A percentile compares a stretch with the other conserved stretches of the same genome.
Conservation (phyloP, 805 yeast genomes). For the Ogataea populi-albae region DNA sequence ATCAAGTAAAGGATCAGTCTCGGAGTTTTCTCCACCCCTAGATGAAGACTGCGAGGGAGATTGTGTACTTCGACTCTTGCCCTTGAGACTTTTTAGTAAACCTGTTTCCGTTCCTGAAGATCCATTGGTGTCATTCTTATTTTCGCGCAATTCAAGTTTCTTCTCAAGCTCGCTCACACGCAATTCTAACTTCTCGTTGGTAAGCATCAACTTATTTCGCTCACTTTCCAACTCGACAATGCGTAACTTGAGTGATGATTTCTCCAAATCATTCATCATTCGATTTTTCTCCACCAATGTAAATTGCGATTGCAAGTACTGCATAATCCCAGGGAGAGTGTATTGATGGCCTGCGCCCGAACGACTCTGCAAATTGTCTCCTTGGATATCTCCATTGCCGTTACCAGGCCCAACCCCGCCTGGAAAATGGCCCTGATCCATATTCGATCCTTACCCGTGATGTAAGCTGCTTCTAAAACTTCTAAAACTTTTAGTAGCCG, state of each 20-base stretch:
- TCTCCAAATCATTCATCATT: constrained; percentile 52
- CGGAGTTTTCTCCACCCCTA: constrained; percentile 1
- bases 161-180: constrained; percentile 39
- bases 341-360: constrained; percentile 24
- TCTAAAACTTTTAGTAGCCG: no score
- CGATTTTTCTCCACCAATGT: constrained; percentile 43
- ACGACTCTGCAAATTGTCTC: constrained; percentile 6
- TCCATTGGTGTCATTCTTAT: constrained; percentile 5
- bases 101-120: constrained; percentile 5
- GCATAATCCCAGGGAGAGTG: constrained; percentile 58
- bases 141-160: constrained; percentile 17
- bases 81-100: constrained; percentile 7
- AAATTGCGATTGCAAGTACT: constrained; percentile 56
- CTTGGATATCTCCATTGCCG: constrained; percentile 7
- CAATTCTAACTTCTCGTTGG: constrained; percentile 41
- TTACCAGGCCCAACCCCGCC: constrained; percentile 11
- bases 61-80: constrained; percentile 13
- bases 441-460: no score
- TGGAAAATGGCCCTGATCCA: constrained; percentile 22
- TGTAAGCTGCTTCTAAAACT: no score
- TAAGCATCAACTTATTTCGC: constrained; percentile 40
- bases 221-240: constrained; percentile 54
- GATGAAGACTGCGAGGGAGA: constrained; percentile 1
- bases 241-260: constrained; percentile 46
- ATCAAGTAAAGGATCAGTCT: constrained; percentile 14